Percentiles rank a stretch among this genome's conserved stretches.
These are phyloP conservation scores for Pistacia integerrima DNA, from an alignment of 345 rosid species.

Conservation along the genomic window DNA sequence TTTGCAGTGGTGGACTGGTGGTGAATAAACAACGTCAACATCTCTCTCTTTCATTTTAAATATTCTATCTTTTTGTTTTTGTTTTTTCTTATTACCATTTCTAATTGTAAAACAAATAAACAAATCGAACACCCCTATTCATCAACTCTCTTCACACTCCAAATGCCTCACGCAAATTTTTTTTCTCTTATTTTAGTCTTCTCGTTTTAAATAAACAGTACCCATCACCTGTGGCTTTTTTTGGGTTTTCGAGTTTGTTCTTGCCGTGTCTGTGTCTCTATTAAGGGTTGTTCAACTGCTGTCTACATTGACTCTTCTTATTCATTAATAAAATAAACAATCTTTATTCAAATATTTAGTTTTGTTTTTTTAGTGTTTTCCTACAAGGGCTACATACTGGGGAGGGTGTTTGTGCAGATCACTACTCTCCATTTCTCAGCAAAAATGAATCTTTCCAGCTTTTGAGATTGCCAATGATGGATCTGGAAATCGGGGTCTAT, in stretches of 20 bases:
- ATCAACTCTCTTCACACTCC: background rate
- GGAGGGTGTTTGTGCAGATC: conserved; percentile 26
- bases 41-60: too few relatives aligned
- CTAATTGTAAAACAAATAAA: background rate
- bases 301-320: conserved; percentile 7
- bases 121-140: background rate
- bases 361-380: conserved; percentile 8
- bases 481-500: conserved; percentile 53
- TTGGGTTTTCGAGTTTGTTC: conserved; percentile 17
- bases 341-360: background rate
- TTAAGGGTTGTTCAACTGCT: conserved; percentile 46
- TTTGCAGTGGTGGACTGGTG: too few relatives aligned
- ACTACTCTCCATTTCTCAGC: conserved; percentile 23
- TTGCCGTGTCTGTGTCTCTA: conserved; percentile 20
- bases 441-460: conserved; percentile 32
- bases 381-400: background rate
- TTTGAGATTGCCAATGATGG: conserved; percentile 52
- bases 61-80: background rate
- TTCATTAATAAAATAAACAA: conserved; percentile 1
- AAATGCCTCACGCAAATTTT: background rate
- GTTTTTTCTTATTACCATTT: too few relatives aligned
- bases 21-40: too few relatives aligned
- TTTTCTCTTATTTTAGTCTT: background rate
- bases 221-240: conserved; percentile 14
- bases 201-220: conserved; percentile 9